Evolutionary conservation across 441 rosid genomes (phyloP).

Genomic region (Gossypium trilobum): DNA sequence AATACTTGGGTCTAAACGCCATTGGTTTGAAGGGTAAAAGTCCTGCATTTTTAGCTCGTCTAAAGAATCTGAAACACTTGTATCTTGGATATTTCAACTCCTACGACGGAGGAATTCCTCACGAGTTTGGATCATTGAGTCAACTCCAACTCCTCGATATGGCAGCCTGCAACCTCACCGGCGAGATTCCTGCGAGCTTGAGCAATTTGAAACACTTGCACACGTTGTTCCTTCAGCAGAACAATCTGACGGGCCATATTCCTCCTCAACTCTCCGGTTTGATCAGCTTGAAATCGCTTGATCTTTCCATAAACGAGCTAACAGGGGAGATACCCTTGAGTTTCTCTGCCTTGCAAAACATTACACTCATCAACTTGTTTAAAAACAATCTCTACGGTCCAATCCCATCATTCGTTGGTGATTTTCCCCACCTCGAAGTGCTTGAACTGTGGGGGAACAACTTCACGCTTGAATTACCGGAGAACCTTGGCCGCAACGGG

Average conservation of each 20-base stretch:
- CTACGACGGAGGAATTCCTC: constrained; percentile 57
- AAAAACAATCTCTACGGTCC: constrained; percentile 48
- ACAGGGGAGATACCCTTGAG: constrained; percentile 66
- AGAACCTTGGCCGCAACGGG: constrained; percentile 58
- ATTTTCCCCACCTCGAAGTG: constrained; percentile 51
- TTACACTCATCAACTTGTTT: constrained; percentile 55
- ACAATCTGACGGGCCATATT: constrained; percentile 51
- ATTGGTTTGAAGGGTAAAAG: constrained; percentile 38
- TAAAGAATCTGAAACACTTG: constrained; percentile 46
- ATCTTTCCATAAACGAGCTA: constrained; percentile 50
- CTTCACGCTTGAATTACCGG: constrained; percentile 54
- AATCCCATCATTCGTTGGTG: constrained; percentile 60
- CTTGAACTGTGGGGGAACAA: constrained; percentile 70
- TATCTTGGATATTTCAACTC: constrained; percentile 50
- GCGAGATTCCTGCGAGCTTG: constrained; percentile 59
- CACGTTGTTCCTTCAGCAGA: constrained; percentile 60
- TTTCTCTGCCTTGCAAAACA: constrained; percentile 34
- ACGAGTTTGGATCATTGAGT: constrained; percentile 56
- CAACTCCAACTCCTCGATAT: constrained; percentile 52
- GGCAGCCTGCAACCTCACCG: constrained; percentile 51
- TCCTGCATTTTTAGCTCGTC: constrained; percentile 47
- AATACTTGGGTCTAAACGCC: constrained; percentile 54
- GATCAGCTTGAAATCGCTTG: constrained; percentile 55
- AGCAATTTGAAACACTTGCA: constrained; percentile 46
- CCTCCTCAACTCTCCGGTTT: constrained; percentile 61